phyloP scores from a whole-genome alignment of 768 basidiomycete genomes.

The Auricularia cornea region DNA sequence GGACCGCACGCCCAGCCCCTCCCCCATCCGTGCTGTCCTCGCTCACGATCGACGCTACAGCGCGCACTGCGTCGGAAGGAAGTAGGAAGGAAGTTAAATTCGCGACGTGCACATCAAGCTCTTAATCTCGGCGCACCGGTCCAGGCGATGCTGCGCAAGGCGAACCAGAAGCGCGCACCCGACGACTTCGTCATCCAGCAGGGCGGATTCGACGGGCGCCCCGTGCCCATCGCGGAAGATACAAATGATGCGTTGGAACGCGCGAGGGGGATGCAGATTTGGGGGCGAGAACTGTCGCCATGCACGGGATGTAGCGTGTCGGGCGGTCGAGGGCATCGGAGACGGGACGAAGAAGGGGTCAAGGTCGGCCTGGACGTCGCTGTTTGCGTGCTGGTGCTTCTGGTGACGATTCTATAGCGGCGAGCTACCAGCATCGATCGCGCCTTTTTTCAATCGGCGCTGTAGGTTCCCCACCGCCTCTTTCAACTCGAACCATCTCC shows the following conservation, averaged over 20 bases:
- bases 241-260: slow-evolving; percentile 65
- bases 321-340: slow-evolving; percentile 76
- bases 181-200: slow-evolving; percentile 88
- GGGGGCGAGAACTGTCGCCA: slow-evolving; percentile 69
- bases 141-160: slow-evolving; percentile 91
- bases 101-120: slow-evolving; percentile 95
- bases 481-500: too few species aligned
- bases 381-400: too few species aligned
- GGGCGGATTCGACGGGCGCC: slow-evolving; percentile 92
- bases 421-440: too few species aligned
- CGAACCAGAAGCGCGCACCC: slow-evolving; percentile 92
- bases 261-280: slow-evolving; percentile 87
- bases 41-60: too few species aligned
- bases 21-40: too few species aligned
- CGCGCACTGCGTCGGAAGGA: slow-evolving; percentile 96
- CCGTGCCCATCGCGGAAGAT: slow-evolving; percentile 59
- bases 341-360: slow-evolving; percentile 32
- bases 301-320: slow-evolving; percentile 55
- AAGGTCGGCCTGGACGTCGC: slow-evolving; percentile 12
- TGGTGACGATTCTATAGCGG: too few species aligned
- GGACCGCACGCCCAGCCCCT: slow-evolving; percentile 41
- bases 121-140: slow-evolving; percentile 82
- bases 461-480: too few species aligned
- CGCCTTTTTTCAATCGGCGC: too few species aligned
- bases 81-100: too few species aligned